Evolutionary conservation across 2,329 filamentous ascomycete species (phyloP).

Genomic region (Pseudogymnoascus sp.): DNA sequence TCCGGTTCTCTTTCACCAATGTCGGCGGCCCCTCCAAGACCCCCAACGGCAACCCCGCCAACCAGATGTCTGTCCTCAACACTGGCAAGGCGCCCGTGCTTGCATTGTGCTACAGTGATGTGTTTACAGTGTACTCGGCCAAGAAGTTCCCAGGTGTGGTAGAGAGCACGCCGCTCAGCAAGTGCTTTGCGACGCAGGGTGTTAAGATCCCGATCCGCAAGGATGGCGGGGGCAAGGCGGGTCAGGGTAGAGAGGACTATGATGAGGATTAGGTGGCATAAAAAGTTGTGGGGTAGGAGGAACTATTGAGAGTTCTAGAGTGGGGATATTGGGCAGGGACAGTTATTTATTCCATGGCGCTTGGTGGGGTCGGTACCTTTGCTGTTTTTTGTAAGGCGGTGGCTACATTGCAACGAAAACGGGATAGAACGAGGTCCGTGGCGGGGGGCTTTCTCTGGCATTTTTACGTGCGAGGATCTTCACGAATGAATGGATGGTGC

Average conservation of each 20-base stretch:
- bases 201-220: constrained; percentile 97
- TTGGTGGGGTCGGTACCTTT: constrained; percentile 2
- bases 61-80: constrained; percentile 50
- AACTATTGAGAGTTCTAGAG: not conserved
- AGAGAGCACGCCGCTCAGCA: constrained; percentile 84
- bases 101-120: constrained; percentile 76
- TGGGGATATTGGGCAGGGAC: not conserved
- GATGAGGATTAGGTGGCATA: constrained; percentile 2
- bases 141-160: constrained; percentile 99
- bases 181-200: constrained; percentile 85
- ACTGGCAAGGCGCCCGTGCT: constrained; percentile 72
- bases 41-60: constrained; percentile 31
- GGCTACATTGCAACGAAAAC: not conserved
- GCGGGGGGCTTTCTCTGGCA: not conserved
- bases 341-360: not conserved
- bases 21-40: constrained; percentile 51
- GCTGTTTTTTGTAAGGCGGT: constrained; percentile 3
- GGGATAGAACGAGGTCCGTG: not conserved
- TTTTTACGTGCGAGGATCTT: not conserved
- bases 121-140: constrained; percentile 89
- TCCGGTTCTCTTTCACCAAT: constrained; percentile 73
- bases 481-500: not conserved
- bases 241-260: not conserved
- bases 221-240: constrained; percentile 45
- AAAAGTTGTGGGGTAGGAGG: not conserved